A percentile compares a stretch with the other conserved stretches of the same genome.
Evolutionary conservation across 2,329 filamentous ascomycete genomes (phyloP).

Genomic region (Scedosporium minutisporum): DNA sequence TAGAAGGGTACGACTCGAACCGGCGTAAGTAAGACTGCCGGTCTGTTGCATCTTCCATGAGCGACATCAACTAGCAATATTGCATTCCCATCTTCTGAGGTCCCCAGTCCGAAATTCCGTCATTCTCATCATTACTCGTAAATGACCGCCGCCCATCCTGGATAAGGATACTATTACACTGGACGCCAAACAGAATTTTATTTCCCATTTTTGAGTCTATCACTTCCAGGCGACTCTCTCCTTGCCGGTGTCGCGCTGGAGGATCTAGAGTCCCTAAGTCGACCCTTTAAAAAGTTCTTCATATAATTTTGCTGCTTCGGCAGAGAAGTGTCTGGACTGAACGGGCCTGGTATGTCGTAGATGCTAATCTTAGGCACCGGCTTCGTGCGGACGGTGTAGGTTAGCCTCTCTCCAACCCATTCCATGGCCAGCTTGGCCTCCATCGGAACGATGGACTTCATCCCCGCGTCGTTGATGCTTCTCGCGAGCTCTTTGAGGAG

Average conservation of each 20-base stretch:
- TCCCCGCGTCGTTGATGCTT: conserved; percentile 65
- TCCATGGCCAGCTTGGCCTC: conserved; percentile 71
- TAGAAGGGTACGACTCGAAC: neutral
- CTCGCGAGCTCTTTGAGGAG: conserved; percentile 47
- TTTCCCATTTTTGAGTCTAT: neutral
- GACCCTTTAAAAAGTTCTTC: conserved; percentile 32
- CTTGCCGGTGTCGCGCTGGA: neutral
- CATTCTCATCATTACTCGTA: neutral
- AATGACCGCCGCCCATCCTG: neutral
- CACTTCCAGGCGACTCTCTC: neutral
- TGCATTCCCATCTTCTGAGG: neutral
- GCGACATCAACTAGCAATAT: neutral
- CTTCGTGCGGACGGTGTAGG: conserved; percentile 60
- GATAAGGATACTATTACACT: neutral
- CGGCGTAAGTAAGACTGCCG: neutral
- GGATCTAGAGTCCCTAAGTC: conserved; percentile 1
- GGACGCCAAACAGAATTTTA: neutral
- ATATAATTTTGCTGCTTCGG: conserved; percentile 40
- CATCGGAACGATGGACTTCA: conserved; percentile 60
- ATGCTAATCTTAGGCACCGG: conserved; percentile 43
- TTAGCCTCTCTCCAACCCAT: conserved; percentile 62
- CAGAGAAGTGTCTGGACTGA: conserved; percentile 25
- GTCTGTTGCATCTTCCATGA: too few species aligned
- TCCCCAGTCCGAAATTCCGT: neutral
- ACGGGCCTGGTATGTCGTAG: conserved; percentile 28